Percentiles rank a stretch among this genome's conserved stretches.
Conservation (phyloP, 441 rosid genomes). For the Lepidium campestre region DNA sequence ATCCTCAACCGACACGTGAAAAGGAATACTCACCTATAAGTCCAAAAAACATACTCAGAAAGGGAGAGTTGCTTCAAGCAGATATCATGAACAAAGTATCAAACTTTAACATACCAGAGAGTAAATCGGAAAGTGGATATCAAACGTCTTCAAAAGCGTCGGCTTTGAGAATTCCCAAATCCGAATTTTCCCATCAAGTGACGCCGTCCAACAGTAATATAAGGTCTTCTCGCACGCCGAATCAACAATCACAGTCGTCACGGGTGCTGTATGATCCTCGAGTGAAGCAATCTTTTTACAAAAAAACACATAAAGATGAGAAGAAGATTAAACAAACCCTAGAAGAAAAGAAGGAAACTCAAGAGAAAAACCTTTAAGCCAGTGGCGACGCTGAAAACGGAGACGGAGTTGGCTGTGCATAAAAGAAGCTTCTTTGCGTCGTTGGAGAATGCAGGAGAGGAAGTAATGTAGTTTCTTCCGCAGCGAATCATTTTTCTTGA, state of each 20-base stretch:
- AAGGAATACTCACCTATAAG: no score
- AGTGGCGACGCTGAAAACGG: slow-evolving; percentile 81
- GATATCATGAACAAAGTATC: no score
- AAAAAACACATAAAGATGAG: no score
- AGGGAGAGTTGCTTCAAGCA: no score
- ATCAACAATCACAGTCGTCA: slow-evolving; percentile 67
- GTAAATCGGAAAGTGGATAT: slow-evolving; percentile 52
- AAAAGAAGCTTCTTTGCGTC: slow-evolving; percentile 84
- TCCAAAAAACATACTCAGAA: no score
- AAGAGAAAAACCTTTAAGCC: slow-evolving; percentile 74
- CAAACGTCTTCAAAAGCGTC: slow-evolving; percentile 64
- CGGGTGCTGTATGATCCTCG: slow-evolving; percentile 76
- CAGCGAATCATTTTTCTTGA: slow-evolving; percentile 62
- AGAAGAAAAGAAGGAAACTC: neutral
- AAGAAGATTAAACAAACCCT: neutral
- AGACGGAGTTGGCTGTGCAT: slow-evolving; percentile 70
- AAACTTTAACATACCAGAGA: slow-evolving; percentile 22
- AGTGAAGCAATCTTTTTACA: slow-evolving; percentile 71
- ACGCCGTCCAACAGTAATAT: slow-evolving; percentile 89
- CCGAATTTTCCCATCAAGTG: slow-evolving; percentile 85
- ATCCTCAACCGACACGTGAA: no score
- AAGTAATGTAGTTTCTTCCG: slow-evolving; percentile 66
- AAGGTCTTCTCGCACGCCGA: slow-evolving; percentile 56
- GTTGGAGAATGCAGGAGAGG: slow-evolving; percentile 89
- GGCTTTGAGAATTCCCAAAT: slow-evolving; percentile 89